Conservation (phyloP, 1,284 basidiomycete genomes). For the Pyrrhoderma noxium region DNA sequence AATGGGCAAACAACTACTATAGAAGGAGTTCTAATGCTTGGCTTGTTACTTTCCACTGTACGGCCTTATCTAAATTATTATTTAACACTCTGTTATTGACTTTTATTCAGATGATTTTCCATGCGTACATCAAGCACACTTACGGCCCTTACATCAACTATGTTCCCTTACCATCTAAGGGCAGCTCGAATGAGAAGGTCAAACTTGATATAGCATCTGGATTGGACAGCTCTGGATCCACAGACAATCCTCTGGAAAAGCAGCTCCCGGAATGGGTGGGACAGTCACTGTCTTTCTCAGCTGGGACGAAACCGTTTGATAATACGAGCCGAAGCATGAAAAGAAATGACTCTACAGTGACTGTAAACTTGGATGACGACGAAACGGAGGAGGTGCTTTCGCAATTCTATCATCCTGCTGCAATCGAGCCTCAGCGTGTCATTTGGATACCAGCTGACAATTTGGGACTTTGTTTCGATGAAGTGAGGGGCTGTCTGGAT, state of each 20-base stretch:
- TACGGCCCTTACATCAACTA: conserved; percentile 58
- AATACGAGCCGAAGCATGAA: conserved; percentile 30
- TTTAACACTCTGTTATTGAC: too few species aligned
- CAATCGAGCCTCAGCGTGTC: conserved; percentile 62
- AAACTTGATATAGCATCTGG: too few species aligned
- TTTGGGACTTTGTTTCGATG: conserved; percentile 46
- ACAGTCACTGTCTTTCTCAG: too few species aligned
- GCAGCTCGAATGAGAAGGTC: too few species aligned
- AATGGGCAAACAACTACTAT: conserved; percentile 51
- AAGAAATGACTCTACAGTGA: neutral
- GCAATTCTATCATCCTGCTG: conserved; percentile 77
- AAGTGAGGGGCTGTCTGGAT: conserved; percentile 49
- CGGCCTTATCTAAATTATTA: conserved; percentile 25
- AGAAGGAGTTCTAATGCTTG: conserved; percentile 76
- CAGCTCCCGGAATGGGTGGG: too few species aligned
- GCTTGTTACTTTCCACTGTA: conserved; percentile 76
- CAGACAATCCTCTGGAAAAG: too few species aligned
- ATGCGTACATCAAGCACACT: conserved; percentile 62
- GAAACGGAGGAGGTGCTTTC: neutral
- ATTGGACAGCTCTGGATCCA: too few species aligned
- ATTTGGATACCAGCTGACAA: conserved; percentile 78
- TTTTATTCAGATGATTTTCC: conserved; percentile 32
- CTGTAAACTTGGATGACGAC: neutral
- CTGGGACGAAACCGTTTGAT: conserved; percentile 24
- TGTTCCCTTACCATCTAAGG: too few species aligned